Percentiles rank a stretch among this genome's conserved stretches.
Evolutionary conservation across 108 stramenopile genomes (phyloP).

Genomic region (Fragilaria radians): DNA sequence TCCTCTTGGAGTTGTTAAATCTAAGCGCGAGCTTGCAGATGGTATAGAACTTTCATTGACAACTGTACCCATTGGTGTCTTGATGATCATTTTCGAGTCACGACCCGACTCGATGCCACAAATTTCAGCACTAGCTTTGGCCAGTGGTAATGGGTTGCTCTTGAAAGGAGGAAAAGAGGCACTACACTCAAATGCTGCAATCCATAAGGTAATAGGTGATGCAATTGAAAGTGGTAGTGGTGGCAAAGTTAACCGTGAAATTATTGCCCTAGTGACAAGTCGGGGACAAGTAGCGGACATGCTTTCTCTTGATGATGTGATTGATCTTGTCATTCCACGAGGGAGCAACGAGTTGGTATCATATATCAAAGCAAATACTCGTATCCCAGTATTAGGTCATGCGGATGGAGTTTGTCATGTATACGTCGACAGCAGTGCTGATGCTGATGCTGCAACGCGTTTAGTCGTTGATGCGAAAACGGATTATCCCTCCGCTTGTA

Average conservation of each 20-base stretch:
- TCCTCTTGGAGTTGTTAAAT: constrained; percentile 75
- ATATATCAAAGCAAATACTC: constrained; percentile 86
- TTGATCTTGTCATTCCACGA: constrained; percentile 98
- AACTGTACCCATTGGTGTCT: constrained; percentile 94
- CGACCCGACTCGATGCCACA: constrained; percentile 98
- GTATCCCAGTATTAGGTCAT: constrained; percentile 97
- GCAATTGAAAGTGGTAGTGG: constrained; percentile 82
- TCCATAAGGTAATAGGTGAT: constrained; percentile 87
- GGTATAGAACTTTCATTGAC: constrained; percentile 84
- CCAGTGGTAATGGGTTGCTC: constrained; percentile 93
- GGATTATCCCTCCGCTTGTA: constrained; percentile 98
- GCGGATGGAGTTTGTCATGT: constrained; percentile 99
- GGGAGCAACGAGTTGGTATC: constrained; percentile 88
- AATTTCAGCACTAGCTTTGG: constrained; percentile 94
- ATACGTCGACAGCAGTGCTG: constrained; percentile 88
- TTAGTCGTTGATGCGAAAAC: constrained; percentile 92
- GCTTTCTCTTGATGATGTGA: constrained; percentile 80
- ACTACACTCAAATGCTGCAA: constrained; percentile 74
- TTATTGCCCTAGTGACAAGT: constrained; percentile 88
- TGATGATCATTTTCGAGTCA: constrained; percentile 97
- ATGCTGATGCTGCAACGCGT: constrained; percentile 46
- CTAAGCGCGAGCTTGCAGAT: constrained; percentile 83
- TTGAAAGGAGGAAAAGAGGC: constrained; percentile 99
- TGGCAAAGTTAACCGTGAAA: constrained; percentile 75
- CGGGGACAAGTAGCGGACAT: constrained; percentile 88